phyloP scores from a whole-genome alignment of 23 red algal species.

The Chondrus crispus region DNA sequence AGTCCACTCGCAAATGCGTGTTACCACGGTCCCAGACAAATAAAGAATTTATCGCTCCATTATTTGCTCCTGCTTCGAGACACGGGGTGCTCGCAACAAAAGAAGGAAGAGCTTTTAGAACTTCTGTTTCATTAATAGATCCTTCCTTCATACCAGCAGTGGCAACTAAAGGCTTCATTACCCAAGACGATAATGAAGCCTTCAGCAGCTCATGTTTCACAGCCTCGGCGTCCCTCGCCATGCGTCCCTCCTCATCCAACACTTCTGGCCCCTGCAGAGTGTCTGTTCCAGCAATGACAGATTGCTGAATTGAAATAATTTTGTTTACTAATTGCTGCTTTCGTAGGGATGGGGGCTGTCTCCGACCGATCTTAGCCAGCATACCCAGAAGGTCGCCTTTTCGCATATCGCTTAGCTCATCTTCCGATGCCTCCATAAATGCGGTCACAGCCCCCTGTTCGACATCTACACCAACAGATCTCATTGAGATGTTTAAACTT shows the following conservation, averaged over 20 bases:
- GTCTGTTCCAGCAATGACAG: not conserved
- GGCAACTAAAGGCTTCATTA: conserved; percentile 1
- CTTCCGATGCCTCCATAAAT: too few relatives aligned
- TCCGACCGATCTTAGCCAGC: not conserved
- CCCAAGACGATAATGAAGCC: not conserved
- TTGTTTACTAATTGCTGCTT: conserved; percentile 12
- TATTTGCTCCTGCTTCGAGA: not conserved
- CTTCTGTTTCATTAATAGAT: conserved; percentile 9
- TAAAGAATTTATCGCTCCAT: not conserved
- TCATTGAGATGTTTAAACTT: not conserved
- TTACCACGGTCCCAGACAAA: not conserved
- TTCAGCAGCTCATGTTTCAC: not conserved
- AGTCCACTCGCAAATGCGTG: not conserved
- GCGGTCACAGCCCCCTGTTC: too few relatives aligned
- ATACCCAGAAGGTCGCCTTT: not conserved
- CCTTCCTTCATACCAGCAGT: conserved; percentile 20
- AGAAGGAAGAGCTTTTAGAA: not conserved
- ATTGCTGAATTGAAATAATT: not conserved
- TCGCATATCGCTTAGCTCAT: not conserved
- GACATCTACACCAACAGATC: too few relatives aligned
- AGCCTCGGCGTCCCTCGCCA: not conserved
- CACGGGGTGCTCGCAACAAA: not conserved
- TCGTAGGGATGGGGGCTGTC: not conserved
- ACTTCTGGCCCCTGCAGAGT: not conserved
- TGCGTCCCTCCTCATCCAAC: not conserved